Percentiles rank a stretch among this genome's conserved stretches.
Conservation (phyloP, 768 basidiomycete species). For the Gyrodon lividus region DNA sequence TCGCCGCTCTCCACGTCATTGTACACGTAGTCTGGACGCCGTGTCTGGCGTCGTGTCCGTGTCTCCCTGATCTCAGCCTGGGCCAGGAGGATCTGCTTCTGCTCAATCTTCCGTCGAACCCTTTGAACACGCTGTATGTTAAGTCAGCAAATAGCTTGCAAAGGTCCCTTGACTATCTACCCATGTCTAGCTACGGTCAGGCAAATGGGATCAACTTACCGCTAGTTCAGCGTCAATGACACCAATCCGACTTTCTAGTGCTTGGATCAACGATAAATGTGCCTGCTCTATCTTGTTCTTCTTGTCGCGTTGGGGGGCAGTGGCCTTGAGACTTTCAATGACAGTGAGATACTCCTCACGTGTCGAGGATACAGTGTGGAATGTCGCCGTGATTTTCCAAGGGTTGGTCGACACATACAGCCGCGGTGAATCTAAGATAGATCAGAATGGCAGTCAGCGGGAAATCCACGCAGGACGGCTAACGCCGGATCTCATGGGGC, state of each 20-base stretch:
- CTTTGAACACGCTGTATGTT: slow-evolving; percentile 64
- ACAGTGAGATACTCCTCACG: slow-evolving; percentile 68
- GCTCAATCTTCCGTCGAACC: slow-evolving; percentile 67
- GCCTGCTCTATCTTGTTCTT: slow-evolving; percentile 58
- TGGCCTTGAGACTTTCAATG: slow-evolving; percentile 58
- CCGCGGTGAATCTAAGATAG: slow-evolving; percentile 74
- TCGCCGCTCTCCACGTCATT: slow-evolving; percentile 65
- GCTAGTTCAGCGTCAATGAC: slow-evolving; percentile 65
- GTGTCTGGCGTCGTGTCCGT: slow-evolving; percentile 70
- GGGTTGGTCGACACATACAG: slow-evolving; percentile 85
- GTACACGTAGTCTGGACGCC: slow-evolving; percentile 81
- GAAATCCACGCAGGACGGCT: slow-evolving; percentile 33
- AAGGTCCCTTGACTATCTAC: slow-evolving; percentile 10
- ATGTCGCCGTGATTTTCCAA: slow-evolving; percentile 83
- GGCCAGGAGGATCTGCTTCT: slow-evolving; percentile 59
- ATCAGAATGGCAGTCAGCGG: slow-evolving; percentile 33
- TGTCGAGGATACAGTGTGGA: slow-evolving; percentile 68
- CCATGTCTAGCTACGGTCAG: slow-evolving; percentile 7
- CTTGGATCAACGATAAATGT: slow-evolving; percentile 60
- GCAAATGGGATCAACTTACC: slow-evolving; percentile 48
- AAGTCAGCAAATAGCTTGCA: slow-evolving; percentile 23
- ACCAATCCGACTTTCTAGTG: slow-evolving; percentile 63
- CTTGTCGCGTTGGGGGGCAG: slow-evolving; percentile 45
- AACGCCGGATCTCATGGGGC: slow-evolving; percentile 39
- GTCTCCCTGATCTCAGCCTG: slow-evolving; percentile 80